phyloP scores from a whole-genome alignment of 495 filamentous ascomycete genomes.

The Thozetella sp. region DNA sequence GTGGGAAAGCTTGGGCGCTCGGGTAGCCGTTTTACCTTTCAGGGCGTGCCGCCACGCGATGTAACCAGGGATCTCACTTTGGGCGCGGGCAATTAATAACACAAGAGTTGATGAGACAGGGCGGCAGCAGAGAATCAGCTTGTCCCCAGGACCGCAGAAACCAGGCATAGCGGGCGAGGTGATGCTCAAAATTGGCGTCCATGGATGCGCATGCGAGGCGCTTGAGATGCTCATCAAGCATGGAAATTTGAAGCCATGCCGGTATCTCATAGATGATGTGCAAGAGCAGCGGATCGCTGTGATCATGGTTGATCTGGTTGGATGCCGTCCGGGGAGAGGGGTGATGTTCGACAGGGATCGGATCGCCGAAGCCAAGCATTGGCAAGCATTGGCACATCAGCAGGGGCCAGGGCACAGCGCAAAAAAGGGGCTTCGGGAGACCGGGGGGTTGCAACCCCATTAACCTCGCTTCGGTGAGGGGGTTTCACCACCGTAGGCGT shows the following conservation, averaged over 20 bases:
- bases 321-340: background rate
- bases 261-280: background rate
- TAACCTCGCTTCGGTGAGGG: background rate
- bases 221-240: too few species aligned
- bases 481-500: background rate
- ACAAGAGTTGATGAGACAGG: too few species aligned
- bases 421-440: too few species aligned
- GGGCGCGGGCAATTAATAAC: background rate
- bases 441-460: too few species aligned
- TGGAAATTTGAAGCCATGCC: too few species aligned
- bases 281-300: background rate
- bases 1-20: background rate
- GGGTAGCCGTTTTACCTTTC: background rate
- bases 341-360: background rate
- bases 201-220: too few species aligned
- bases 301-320: background rate
- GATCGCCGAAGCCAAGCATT: background rate
- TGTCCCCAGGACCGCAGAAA: too few species aligned
- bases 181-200: too few species aligned
- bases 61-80: background rate
- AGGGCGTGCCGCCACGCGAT: background rate
- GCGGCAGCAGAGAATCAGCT: too few species aligned
- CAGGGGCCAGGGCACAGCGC: background rate
- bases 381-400: background rate
- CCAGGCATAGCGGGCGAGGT: too few species aligned